Evolutionary conservation across 345 rosid genomes (phyloP).

Genomic region (Dovyalis caffra): DNA sequence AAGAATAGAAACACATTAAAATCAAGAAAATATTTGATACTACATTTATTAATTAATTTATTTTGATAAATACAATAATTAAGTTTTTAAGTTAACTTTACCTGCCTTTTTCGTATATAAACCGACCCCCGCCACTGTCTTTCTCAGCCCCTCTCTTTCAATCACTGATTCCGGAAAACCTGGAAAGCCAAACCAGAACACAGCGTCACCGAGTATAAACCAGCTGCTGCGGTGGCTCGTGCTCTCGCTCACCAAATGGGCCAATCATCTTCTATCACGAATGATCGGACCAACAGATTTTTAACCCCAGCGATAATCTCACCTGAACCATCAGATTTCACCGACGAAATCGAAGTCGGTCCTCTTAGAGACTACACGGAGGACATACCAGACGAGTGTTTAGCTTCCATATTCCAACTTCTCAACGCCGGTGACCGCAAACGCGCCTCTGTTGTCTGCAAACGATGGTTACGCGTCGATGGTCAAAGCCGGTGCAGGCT

Average conservation of each 20-base stretch:
- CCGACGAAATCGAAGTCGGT: slow-evolving; percentile 2
- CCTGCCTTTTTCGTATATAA: no score
- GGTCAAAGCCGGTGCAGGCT: slow-evolving; percentile 68
- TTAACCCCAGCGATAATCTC: no score
- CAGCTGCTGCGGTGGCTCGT: slow-evolving; percentile 19
- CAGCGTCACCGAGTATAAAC: background rate
- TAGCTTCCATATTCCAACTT: slow-evolving; percentile 73
- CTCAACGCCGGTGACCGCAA: slow-evolving; percentile 65
- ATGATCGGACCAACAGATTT: slow-evolving; percentile 21
- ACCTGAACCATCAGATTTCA: slow-evolving; percentile 9
- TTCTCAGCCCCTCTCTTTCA: slow-evolving; percentile 8
- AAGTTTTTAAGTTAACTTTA: no score
- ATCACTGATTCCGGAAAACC: no score
- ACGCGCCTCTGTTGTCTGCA: slow-evolving; percentile 68
- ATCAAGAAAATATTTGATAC: no score
- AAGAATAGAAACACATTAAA: no score
- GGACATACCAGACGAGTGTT: slow-evolving; percentile 58
- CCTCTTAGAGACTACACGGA: slow-evolving; percentile 9
- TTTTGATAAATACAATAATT: no score
- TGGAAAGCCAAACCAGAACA: no score
- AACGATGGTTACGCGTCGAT: slow-evolving; percentile 79
- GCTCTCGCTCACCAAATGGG: slow-evolving; percentile 38
- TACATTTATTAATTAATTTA: no score
- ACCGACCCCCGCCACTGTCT: background rate
- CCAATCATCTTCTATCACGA: slow-evolving; percentile 46